Percentiles rank a stretch among this genome's conserved stretches.
Evolutionary conservation across 108 stramenopile genomes (phyloP).

Genomic region (Skeletonema tropicum): DNA sequence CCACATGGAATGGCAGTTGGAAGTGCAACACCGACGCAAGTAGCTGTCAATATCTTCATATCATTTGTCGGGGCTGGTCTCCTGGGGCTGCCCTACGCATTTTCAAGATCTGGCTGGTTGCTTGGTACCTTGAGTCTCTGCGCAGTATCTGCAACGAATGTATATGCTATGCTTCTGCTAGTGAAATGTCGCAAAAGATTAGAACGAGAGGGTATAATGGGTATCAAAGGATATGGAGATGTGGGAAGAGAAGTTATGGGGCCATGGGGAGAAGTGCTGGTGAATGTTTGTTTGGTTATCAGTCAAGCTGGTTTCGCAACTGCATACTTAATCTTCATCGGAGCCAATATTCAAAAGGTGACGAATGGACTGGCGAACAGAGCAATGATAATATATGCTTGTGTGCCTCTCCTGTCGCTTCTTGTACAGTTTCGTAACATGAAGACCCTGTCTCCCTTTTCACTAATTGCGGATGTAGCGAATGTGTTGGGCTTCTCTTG

Average conservation of each 20-base stretch:
- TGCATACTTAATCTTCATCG: conserved; percentile 83
- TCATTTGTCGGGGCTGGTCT: conserved; percentile 85
- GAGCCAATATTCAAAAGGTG: conserved; percentile 69
- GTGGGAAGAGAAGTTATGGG: conserved; percentile 53
- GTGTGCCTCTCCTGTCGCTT: conserved; percentile 63
- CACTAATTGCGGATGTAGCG: conserved; percentile 68
- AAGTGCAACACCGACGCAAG: conserved; percentile 52
- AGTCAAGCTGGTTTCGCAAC: conserved; percentile 82
- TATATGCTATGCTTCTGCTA: conserved; percentile 78
- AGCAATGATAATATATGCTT: conserved; percentile 51
- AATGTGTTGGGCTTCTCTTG: conserved; percentile 62
- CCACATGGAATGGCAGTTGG: conserved; percentile 40
- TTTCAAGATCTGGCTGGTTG: conserved; percentile 71
- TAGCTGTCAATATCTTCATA: conserved; percentile 76
- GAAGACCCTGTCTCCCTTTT: conserved; percentile 68
- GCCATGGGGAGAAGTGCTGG: conserved; percentile 56
- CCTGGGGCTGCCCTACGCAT: conserved; percentile 76
- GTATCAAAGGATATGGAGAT: conserved; percentile 62
- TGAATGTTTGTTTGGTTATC: conserved; percentile 75
- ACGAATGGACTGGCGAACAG: conserved; percentile 32
- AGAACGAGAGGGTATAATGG: conserved; percentile 27
- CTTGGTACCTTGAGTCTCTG: conserved; percentile 56
- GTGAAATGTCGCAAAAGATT: conserved; percentile 48
- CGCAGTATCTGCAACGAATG: conserved; percentile 57
- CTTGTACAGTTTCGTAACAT: conserved; percentile 71